Percentiles rank a stretch among this genome's conserved stretches.
phyloP scores from a whole-genome alignment of 2,329 filamentous ascomycete genomes.

The Monilinia fructigena region DNA sequence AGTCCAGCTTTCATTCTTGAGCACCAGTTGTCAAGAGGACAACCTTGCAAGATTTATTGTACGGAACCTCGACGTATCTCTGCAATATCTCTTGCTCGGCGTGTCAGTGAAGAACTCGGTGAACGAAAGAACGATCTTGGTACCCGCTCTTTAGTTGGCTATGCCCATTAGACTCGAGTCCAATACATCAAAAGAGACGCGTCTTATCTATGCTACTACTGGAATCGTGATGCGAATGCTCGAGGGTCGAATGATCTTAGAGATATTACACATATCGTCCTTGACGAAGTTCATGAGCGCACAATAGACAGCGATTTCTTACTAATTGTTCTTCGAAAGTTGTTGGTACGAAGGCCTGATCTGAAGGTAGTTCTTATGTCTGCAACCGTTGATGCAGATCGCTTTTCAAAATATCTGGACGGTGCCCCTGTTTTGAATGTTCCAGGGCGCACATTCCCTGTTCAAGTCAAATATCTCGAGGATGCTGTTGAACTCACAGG shows the following conservation, averaged over 20 bases:
- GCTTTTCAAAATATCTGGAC: constrained; percentile 85
- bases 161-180: constrained; percentile 92
- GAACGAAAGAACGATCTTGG: constrained; percentile 81
- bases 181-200: constrained; percentile 76
- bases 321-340: constrained; percentile 82
- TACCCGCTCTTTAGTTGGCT: constrained; percentile 86
- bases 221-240: constrained; percentile 98
- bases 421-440: constrained; percentile 85
- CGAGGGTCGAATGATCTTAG: constrained; percentile 80
- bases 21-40: constrained; percentile 77
- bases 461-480: constrained; percentile 83
- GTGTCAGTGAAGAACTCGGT: constrained; percentile 92
- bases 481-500: constrained; percentile 88
- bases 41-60: constrained; percentile 87
- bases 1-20: constrained; percentile 90
- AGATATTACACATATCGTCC: constrained; percentile 88
- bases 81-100: constrained; percentile 86
- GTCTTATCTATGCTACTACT: constrained; percentile 84
- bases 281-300: constrained; percentile 97
- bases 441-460: constrained; percentile 90
- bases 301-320: constrained; percentile 97
- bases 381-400: constrained; percentile 88
- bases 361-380: constrained; percentile 97
- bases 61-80: constrained; percentile 95
- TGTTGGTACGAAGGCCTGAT: constrained; percentile 72